These are phyloP conservation scores for Zymoseptoria passerinii DNA, from an alignment of 2,329 filamentous ascomycete genomes.

Conservation along the genomic window DNA sequence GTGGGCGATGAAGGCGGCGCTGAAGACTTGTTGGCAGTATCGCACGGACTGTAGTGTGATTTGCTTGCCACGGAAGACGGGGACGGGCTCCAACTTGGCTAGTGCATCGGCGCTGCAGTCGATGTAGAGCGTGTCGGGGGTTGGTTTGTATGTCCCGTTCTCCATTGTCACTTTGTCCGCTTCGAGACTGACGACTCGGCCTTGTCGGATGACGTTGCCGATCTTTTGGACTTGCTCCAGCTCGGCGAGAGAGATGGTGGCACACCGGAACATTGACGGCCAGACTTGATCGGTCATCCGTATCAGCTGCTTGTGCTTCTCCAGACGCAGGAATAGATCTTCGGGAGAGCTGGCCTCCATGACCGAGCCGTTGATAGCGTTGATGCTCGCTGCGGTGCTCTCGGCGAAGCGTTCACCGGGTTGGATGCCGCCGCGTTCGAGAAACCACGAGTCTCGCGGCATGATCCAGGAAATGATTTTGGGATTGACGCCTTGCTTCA, in stretches of 20 bases:
- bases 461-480: conserved; percentile 17
- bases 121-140: conserved; percentile 12
- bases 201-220: conserved; percentile 8
- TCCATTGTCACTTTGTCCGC: conserved; percentile 6
- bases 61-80: conserved; percentile 8
- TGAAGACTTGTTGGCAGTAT: conserved; percentile 17
- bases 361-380: conserved; percentile 1
- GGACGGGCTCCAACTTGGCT: conserved; percentile 3
- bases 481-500: conserved; percentile 7
- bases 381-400: neutral
- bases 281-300: conserved; percentile 5
- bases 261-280: conserved; percentile 14
- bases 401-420: conserved; percentile 2
- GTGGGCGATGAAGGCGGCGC: conserved; percentile 16
- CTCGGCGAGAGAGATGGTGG: conserved; percentile 12
- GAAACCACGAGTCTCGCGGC: conserved; percentile 14
- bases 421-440: conserved; percentile 10
- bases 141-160: conserved; percentile 1
- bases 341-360: conserved; percentile 10
- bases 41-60: conserved; percentile 16
- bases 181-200: conserved; percentile 7
- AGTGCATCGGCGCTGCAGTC: conserved; percentile 14
- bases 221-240: conserved; percentile 11
- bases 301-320: conserved; percentile 2
- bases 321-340: conserved; percentile 4